Percentiles rank a stretch among this genome's conserved stretches.
Evolutionary conservation across 2,329 filamentous ascomycete genomes (phyloP).

Genomic region (Ustulina deusta): DNA sequence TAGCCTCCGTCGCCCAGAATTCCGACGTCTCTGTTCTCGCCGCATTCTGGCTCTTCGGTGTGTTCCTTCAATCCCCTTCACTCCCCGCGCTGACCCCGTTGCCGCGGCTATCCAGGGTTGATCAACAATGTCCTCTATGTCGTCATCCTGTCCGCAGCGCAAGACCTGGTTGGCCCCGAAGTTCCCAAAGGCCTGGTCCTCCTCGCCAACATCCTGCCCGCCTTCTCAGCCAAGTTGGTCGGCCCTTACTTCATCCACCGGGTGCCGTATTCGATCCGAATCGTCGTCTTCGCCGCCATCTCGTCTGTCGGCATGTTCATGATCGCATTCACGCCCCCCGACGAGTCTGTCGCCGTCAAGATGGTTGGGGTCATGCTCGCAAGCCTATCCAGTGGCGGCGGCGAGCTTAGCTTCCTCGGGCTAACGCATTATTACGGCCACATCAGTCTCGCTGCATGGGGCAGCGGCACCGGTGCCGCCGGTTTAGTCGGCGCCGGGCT

Average conservation of each 20-base stretch:
- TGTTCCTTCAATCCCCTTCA: constrained; percentile 35
- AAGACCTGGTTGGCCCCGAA: constrained; percentile 89
- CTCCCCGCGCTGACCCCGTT: neutral
- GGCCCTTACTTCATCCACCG: constrained; percentile 94
- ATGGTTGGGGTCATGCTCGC: constrained; percentile 86
- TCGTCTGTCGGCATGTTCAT: constrained; percentile 90
- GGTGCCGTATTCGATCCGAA: constrained; percentile 81
- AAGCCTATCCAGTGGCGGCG: constrained; percentile 85
- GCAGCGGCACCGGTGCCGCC: constrained; percentile 89
- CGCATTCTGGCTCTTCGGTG: constrained; percentile 96
- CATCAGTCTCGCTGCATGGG: constrained; percentile 90
- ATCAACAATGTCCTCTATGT: constrained; percentile 99
- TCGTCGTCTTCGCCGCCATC: constrained; percentile 78
- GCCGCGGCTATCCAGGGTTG: constrained; percentile 65
- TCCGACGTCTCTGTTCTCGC: constrained; percentile 77
- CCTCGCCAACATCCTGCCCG: constrained; percentile 91
- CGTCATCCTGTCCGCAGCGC: constrained; percentile 92
- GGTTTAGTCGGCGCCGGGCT: constrained; percentile 87
- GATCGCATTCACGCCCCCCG: constrained; percentile 80
- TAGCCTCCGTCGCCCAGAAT: constrained; percentile 72
- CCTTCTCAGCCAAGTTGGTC: constrained; percentile 86
- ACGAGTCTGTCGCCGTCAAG: constrained; percentile 76
- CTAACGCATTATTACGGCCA: constrained; percentile 94
- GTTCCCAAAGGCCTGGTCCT: constrained; percentile 93
- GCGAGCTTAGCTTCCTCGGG: constrained; percentile 90